These are phyloP conservation scores for Benincasa hispida DNA, from an alignment of 306 rosid species.

Conservation along the genomic window DNA sequence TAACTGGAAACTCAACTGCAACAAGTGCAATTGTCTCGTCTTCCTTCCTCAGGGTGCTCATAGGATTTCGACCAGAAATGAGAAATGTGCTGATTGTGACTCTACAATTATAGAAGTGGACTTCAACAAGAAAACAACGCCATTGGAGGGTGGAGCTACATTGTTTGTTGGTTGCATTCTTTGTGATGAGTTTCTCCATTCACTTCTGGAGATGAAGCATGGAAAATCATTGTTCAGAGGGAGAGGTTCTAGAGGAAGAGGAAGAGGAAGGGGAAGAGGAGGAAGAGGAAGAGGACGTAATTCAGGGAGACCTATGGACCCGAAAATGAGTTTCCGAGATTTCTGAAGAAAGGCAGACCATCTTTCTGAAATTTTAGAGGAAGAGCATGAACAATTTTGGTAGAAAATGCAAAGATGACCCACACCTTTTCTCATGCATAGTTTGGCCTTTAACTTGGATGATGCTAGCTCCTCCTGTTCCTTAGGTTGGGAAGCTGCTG, in stretches of 20 bases:
- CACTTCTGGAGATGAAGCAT: conserved; percentile 81
- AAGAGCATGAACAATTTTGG: neutral
- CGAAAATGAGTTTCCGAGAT: conserved; percentile 94
- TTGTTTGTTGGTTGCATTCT: conserved; percentile 75
- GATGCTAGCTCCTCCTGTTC: neutral
- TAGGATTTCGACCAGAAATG: conserved; percentile 63
- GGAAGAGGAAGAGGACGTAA: conserved; percentile 65
- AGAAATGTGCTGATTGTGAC: conserved; percentile 66
- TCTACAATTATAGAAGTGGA: conserved; percentile 77
- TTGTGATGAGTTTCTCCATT: conserved; percentile 84
- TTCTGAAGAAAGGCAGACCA: conserved; percentile 19
- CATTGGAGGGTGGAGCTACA: conserved; percentile 75
- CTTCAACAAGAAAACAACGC: conserved; percentile 89
- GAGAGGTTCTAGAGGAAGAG: conserved; percentile 50
- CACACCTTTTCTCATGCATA: neutral
- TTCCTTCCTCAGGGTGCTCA: conserved; percentile 93
- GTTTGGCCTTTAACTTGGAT: neutral
- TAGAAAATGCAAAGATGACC: neutral
- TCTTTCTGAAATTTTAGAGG: neutral
- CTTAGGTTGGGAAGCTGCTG: neutral
- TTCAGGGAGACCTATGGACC: conserved; percentile 44
- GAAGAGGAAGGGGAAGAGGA: conserved; percentile 46
- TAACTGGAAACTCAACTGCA: conserved; percentile 81
- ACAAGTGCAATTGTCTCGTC: conserved; percentile 78
- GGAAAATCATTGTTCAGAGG: conserved; percentile 52